Conservation (phyloP, 768 basidiomycete genomes). For the Russula sp. region DNA sequence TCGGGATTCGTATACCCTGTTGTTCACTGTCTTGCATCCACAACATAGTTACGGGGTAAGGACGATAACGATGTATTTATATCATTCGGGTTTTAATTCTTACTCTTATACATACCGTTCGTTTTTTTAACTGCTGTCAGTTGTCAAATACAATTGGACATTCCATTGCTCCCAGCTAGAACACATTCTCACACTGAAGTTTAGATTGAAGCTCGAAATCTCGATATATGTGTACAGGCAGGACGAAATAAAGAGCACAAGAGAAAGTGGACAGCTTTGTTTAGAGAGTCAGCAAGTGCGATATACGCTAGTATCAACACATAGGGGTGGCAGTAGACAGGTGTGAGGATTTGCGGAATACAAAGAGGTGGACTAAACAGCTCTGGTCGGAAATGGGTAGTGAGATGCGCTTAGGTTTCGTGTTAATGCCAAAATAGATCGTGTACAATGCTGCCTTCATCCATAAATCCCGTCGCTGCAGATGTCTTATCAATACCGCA, state of each 20-base stretch:
- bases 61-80: neutral
- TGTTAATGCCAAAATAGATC: conserved; percentile 17
- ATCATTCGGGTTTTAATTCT: neutral
- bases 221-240: conserved; percentile 19
- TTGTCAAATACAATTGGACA: neutral
- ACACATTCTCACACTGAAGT: neutral
- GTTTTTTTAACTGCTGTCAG: neutral
- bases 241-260: conserved; percentile 15
- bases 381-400: neutral
- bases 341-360: conserved; percentile 1
- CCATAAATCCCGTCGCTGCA: conserved; percentile 18
- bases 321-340: neutral
- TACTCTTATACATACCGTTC: conserved; percentile 2
- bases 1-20: neutral
- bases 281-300: neutral
- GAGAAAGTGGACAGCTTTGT: conserved; percentile 1
- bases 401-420: conserved; percentile 7
- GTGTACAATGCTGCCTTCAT: conserved; percentile 20
- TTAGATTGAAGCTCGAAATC: conserved; percentile 7
- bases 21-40: neutral
- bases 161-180: neutral
- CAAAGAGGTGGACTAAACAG: conserved; percentile 2
- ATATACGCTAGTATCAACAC: conserved; percentile 6
- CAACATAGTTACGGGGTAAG: neutral
- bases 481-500: neutral